Conservation (phyloP, 2,329 filamentous ascomycete species). For the Exophiala dermatitidis region DNA sequence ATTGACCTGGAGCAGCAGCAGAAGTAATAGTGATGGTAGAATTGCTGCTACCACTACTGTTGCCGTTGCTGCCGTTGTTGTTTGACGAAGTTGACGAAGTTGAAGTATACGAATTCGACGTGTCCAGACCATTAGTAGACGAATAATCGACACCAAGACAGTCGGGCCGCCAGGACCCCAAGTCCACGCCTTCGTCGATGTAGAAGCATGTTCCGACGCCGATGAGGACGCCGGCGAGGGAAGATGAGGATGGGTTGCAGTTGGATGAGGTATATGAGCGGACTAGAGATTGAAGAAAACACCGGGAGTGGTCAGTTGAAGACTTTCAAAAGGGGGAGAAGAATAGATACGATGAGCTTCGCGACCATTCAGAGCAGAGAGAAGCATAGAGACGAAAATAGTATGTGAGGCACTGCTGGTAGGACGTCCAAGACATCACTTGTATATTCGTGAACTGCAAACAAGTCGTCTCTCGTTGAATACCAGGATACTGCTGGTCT, state of each 20-base stretch:
- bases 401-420: not conserved
- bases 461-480: too few species aligned
- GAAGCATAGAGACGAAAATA: not conserved
- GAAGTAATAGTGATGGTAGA: too few species aligned
- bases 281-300: constrained; percentile 1
- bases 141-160: constrained; percentile 10
- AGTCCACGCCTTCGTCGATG: constrained; percentile 4
- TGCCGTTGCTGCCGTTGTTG: not conserved
- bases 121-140: constrained; percentile 5
- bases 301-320: not conserved
- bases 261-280: constrained; percentile 7
- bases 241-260: constrained; percentile 6
- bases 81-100: not conserved
- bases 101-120: constrained; percentile 1
- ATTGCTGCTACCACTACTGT: not conserved
- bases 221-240: constrained; percentile 9
- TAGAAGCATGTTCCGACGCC: constrained; percentile 14
- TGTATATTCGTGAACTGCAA: too few species aligned
- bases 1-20: too few species aligned
- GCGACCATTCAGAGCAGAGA: not conserved
- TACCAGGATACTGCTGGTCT: too few species aligned
- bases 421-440: too few species aligned
- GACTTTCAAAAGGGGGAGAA: not conserved
- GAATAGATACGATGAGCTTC: too few species aligned
- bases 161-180: constrained; percentile 13